phyloP scores from a whole-genome alignment of 306 rosid species.

The Rosa persica region DNA sequence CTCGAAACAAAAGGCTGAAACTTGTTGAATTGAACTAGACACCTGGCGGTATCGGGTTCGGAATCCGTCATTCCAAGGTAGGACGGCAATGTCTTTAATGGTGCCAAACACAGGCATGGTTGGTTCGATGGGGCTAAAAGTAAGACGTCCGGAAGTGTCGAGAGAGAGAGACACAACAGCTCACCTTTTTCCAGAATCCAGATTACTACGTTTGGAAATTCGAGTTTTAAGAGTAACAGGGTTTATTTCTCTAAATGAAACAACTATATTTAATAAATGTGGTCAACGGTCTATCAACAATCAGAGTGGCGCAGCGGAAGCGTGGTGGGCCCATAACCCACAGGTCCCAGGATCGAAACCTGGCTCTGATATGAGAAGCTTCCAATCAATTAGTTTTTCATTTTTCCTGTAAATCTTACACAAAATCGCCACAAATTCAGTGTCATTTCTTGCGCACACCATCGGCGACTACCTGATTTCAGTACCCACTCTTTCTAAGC shows the following conservation, averaged over 20 bases:
- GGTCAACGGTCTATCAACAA: neutral
- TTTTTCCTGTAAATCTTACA: neutral
- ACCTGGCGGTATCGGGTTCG: slow-evolving; percentile 57
- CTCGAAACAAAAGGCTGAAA: neutral
- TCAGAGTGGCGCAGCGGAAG: slow-evolving; percentile 9
- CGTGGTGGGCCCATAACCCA: slow-evolving; percentile 15
- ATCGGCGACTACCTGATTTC: too few species aligned
- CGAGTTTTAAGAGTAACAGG: too few species aligned
- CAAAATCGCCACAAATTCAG: too few species aligned
- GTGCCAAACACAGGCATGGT: slow-evolving; percentile 72
- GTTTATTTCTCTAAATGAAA: too few species aligned
- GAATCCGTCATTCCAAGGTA: slow-evolving; percentile 79
- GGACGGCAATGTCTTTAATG: slow-evolving; percentile 77
- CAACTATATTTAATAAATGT: too few species aligned
- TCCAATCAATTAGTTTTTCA: neutral
- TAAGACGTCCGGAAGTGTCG: too few species aligned
- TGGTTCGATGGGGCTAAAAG: too few species aligned
- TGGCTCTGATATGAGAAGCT: neutral
- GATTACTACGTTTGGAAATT: neutral
- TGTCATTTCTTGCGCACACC: too few species aligned
- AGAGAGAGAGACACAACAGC: too few species aligned
- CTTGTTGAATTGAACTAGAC: neutral
- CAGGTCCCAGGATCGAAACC: slow-evolving; percentile 7
- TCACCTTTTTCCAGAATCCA: too few species aligned
- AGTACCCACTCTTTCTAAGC: too few species aligned